Base-by-base conservation (phyloP, 1,284 basidiomycete species). In the Anthracocystis walkeri region DNA sequence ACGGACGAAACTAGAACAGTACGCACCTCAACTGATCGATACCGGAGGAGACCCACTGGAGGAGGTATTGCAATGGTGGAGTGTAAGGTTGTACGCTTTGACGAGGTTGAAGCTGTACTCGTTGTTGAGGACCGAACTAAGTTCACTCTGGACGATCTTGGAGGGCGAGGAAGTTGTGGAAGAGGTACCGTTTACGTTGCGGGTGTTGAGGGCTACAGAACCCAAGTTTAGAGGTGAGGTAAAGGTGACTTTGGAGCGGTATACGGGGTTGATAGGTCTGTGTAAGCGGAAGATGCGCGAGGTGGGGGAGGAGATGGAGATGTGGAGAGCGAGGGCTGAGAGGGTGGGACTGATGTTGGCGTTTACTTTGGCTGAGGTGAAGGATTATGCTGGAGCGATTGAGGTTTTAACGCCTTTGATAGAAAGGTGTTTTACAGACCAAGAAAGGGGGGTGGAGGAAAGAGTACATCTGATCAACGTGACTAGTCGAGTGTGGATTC, bases 51-150 rank as follows among this genome's bases (percentile, higher is more conserved):
- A 58, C 6, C 16, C 6, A n/a, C 41, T 44, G 52, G 57, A 53
- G 4, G 52, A 58, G 12, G 64, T 64, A 0, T 12, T 70, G 29
- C 38, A 73, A n/a, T 79, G 77, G 77, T 79, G 77, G 77, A 62
- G 25, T 12, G 48, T 76, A 0, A 55, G 77, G 7, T 49, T 79
- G 27, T 73, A 79, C 20, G 50, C 74, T 6, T 54, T 79, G n/a
- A 44, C 59, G 16, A 33, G 77, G 27, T 46, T 79, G 38, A 57
- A 60, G 33, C 44, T 79, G 31, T 65, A 67, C 33, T 59, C 66
- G 25, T 65, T 74, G 58, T n/a, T 78, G 23, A 29, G 58, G 16
- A 62, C 54, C 23, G 77, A 78, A 35, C n/a, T 78, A 41, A 54
- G 38, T 16, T 54, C 45, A 0, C 6, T 78, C 10, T 78, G 73